These are phyloP conservation scores for Daldinia childiae DNA, from an alignment of 495 filamentous ascomycete genomes.

Conservation along the genomic window DNA sequence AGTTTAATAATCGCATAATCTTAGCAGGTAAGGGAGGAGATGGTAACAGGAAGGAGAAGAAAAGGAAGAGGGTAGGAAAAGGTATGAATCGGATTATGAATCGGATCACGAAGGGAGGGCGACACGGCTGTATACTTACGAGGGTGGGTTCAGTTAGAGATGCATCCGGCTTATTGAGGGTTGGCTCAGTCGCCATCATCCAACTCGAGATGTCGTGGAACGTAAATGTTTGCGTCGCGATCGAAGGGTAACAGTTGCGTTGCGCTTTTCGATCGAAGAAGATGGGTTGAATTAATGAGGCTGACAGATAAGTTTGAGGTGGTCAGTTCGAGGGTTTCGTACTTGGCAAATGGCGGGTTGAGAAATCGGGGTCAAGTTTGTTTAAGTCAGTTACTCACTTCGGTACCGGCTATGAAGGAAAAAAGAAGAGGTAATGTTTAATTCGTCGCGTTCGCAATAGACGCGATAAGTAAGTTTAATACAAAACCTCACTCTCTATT, in stretches of 20 bases:
- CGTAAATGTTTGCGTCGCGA: conserved; percentile 38
- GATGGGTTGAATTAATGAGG: conserved; percentile 22
- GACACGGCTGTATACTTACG: conserved; percentile 49
- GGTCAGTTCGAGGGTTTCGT: conserved; percentile 38
- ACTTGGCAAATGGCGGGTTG: conserved; percentile 29
- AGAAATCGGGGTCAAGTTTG: conserved; percentile 22
- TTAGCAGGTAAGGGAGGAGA: not conserved
- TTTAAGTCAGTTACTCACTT: conserved; percentile 14
- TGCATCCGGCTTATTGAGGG: conserved; percentile 60
- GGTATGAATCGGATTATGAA: not conserved
- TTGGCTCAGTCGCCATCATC: conserved; percentile 69
- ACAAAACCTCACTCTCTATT: conserved; percentile 15
- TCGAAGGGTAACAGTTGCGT: conserved; percentile 27
- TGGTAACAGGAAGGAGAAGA: not conserved
- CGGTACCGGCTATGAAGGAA: conserved; percentile 15
- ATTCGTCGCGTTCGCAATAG: conserved; percentile 21
- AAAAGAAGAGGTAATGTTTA: conserved; percentile 6
- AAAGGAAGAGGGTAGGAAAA: not conserved
- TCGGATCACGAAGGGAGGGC: not conserved
- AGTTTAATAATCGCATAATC: conserved; percentile 8
- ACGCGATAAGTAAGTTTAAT: conserved; percentile 21
- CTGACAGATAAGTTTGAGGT: conserved; percentile 30
- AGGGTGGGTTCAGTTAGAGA: conserved; percentile 57
- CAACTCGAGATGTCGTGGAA: conserved; percentile 39
- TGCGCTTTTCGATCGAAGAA: conserved; percentile 13